These are phyloP conservation scores for Ophiostoma sp. DNA, from an alignment of 2,329 filamentous ascomycete genomes.

Conservation along the genomic window DNA sequence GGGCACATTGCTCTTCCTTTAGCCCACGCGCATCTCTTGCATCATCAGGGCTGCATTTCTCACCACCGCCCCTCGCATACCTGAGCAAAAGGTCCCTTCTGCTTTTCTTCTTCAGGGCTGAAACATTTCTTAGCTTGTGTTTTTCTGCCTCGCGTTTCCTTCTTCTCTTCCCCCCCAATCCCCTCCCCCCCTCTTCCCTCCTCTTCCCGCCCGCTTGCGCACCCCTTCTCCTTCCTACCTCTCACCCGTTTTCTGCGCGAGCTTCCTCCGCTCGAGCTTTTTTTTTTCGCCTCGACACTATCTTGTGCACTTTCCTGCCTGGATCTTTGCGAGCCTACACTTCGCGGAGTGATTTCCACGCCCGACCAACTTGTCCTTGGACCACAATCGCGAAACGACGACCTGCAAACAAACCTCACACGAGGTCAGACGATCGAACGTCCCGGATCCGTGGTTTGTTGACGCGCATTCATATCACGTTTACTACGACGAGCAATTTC, in stretches of 20 bases:
- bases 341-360: background rate
- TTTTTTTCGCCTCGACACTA: background rate
- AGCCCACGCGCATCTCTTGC: background rate
- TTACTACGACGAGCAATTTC: background rate
- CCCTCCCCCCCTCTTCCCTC: background rate
- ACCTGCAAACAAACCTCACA: background rate
- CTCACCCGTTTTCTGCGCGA: background rate
- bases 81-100: background rate
- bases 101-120: conserved; percentile 21
- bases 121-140: conserved; percentile 21
- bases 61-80: conserved; percentile 2
- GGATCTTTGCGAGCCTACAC: background rate
- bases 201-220: conserved; percentile 1
- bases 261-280: conserved; percentile 3
- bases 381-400: background rate
- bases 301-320: background rate
- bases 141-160: conserved; percentile 18
- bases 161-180: background rate
- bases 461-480: background rate
- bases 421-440: background rate
- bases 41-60: conserved; percentile 15
- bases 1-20: background rate
- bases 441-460: background rate
- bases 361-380: background rate
- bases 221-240: background rate